Base-by-base conservation (phyloP, 2,329 filamentous ascomycete species). In the Fusarium pseudocircinatum region DNA sequence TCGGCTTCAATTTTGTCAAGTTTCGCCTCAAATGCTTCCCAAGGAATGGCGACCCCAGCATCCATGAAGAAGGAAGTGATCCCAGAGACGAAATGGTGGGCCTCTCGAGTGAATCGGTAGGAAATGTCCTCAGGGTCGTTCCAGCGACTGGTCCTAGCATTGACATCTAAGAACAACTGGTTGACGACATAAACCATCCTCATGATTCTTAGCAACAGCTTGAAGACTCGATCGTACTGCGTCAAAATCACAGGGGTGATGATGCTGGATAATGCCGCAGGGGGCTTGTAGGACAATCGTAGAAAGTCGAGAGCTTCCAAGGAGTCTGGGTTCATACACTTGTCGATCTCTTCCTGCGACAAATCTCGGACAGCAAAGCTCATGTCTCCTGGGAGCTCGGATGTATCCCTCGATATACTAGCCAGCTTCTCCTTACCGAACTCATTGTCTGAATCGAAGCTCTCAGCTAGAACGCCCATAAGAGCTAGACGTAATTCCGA, bases 271-370 rank as follows among this genome's bases (percentile, higher is more conserved):
- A 98, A 85, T 2, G 94, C 90, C 1, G 88, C 81, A 0, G 95
- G 92, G 1, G 95, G 87, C 44, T 92, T 93, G 82, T 98, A 98
- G 50, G 95, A 93, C 13, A 99, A 84, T 4, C 94, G 90, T 22
- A 99, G 85, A 78, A 99, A 98, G 81, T 98, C 96, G n/a, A 98
- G 86, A 0, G 96, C 96, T 79, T 96, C 91, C 24, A 98, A 87
- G 0, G 92, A 93, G 78, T 94, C 89, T 0, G 94, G 91, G 76
- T 98, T 90, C 86, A 97, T 91, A 81, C 95, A 96, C 70, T 88
- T 91, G 59, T 94, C 90, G 53, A 97, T 93, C 75, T 98, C 95
- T 52, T 92, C 91, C 13, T 90, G 86, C 0, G 91, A 88, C 70
- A 98, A 87, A 75, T 96, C 92, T 42, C 96, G 92, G 30, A 99